phyloP scores from a whole-genome alignment of 495 filamentous ascomycete genomes.

The Hypomontagnella submonticulosa region DNA sequence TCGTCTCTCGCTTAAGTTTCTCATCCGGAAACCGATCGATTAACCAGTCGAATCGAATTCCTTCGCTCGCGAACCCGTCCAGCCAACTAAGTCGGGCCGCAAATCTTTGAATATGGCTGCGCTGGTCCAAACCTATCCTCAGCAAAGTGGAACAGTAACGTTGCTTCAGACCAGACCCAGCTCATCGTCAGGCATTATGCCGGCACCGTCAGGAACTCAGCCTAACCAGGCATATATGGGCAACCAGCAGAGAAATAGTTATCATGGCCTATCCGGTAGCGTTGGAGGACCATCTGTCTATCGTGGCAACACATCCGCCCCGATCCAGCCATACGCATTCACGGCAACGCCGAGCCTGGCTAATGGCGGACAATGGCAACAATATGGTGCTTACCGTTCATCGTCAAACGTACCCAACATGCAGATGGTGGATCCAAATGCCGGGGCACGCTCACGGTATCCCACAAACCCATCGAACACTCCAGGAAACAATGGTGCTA shows the following conservation, averaged over 20 bases:
- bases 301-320: conserved; percentile 73
- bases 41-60: conserved; percentile 38
- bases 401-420: conserved; percentile 68
- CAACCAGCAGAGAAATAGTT: conserved; percentile 72
- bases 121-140: conserved; percentile 88
- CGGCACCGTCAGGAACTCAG: conserved; percentile 62
- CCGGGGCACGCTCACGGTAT: conserved; percentile 65
- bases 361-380: conserved; percentile 68
- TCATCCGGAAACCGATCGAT: conserved; percentile 11
- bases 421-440: conserved; percentile 58
- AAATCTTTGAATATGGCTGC: conserved; percentile 76
- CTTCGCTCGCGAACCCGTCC: conserved; percentile 28
- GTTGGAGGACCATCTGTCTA: conserved; percentile 68
- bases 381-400: conserved; percentile 74
- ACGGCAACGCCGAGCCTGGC: conserved; percentile 76
- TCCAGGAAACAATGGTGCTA: conserved; percentile 13
- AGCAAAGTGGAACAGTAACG: conserved; percentile 80
- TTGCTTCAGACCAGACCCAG: conserved; percentile 83
- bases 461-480: conserved; percentile 65
- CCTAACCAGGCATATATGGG: conserved; percentile 64
- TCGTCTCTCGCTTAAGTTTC: conserved; percentile 3
- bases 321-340: conserved; percentile 88
- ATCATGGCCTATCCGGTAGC: conserved; percentile 64
- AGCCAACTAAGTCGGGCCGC: conserved; percentile 22
- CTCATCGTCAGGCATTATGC: conserved; percentile 75